Conservation (phyloP, 2,329 filamentous ascomycete genomes). For the Dryadomyces quercus-mongolicae region DNA sequence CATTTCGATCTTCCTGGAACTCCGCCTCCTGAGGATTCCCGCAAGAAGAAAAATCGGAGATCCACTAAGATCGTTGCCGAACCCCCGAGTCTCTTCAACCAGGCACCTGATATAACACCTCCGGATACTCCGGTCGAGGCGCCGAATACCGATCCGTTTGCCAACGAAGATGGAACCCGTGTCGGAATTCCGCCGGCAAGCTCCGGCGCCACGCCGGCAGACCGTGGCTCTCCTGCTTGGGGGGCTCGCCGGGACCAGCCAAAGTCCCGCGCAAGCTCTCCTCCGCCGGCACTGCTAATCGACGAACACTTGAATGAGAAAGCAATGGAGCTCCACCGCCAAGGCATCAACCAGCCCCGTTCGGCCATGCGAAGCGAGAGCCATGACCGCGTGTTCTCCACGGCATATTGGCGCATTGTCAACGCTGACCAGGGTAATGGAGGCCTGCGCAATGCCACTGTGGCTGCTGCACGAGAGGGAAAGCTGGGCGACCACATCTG, state of each 20-base stretch:
- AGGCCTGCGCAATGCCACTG: slow-evolving; percentile 77
- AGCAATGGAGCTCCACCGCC: slow-evolving; percentile 43
- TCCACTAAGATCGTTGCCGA: slow-evolving; percentile 19
- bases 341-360: slow-evolving; percentile 44
- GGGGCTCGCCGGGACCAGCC: slow-evolving; percentile 67
- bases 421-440: slow-evolving; percentile 86
- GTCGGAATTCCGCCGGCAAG: slow-evolving; percentile 39
- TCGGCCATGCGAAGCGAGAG: slow-evolving; percentile 42
- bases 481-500: slow-evolving; percentile 67
- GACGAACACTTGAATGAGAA: slow-evolving; percentile 40
- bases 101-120: slow-evolving; percentile 33
- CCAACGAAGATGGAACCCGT: slow-evolving; percentile 45
- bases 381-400: slow-evolving; percentile 59
- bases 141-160: slow-evolving; percentile 34
- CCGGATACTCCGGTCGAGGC: slow-evolving; percentile 44
- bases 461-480: slow-evolving; percentile 60
- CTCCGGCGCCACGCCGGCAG: slow-evolving; percentile 54
- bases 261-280: slow-evolving; percentile 57
- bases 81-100: slow-evolving; percentile 41
- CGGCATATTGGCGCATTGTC: slow-evolving; percentile 73
- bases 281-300: slow-evolving; percentile 65
- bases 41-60: slow-evolving; percentile 12
- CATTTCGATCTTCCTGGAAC: slow-evolving; percentile 63
- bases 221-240: slow-evolving; percentile 68
- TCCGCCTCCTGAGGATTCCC: slow-evolving; percentile 21